A percentile compares a stretch with the other conserved stretches of the same genome.
phyloP scores from a whole-genome alignment of 2,329 filamentous ascomycete species.

The Truncatella angustata region DNA sequence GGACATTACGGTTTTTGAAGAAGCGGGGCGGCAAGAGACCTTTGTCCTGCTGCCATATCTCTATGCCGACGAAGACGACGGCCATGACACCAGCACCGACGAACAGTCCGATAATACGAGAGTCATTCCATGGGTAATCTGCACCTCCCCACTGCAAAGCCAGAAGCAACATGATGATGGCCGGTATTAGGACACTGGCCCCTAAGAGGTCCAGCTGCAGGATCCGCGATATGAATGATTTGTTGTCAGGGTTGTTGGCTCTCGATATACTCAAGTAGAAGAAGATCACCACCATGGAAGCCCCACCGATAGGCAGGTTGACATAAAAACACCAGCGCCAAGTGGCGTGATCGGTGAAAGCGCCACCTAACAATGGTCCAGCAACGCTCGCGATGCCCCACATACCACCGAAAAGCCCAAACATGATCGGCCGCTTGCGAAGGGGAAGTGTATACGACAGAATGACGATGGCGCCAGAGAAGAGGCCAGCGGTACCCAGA shows the following conservation, averaged over 20 bases:
- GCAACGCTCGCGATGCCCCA: constrained; percentile 16
- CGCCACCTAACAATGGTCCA: constrained; percentile 16
- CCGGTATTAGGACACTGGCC: constrained; percentile 48
- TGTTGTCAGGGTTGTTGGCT: constrained; percentile 27
- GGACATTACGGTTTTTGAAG: constrained; percentile 41
- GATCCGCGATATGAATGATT: constrained; percentile 36
- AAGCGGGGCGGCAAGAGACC: constrained; percentile 49
- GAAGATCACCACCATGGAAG: constrained; percentile 47
- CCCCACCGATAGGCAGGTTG: constrained; percentile 41
- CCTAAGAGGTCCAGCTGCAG: constrained; percentile 49
- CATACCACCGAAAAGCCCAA: constrained; percentile 11
- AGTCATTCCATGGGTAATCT: constrained; percentile 47
- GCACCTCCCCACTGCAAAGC: constrained; percentile 58
- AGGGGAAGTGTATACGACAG: constrained; percentile 17
- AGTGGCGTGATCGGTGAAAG: constrained; percentile 14
- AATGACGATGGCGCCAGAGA: constrained; percentile 26
- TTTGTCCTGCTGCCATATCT: constrained; percentile 43
- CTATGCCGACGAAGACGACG: constrained; percentile 44
- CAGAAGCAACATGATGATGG: constrained; percentile 51
- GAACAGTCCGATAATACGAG: constrained; percentile 50
- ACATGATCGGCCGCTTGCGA: constrained; percentile 16
- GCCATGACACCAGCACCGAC: constrained; percentile 45
- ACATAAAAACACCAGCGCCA: constrained; percentile 22
- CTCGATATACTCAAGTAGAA: constrained; percentile 42
- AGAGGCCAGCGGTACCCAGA: constrained; percentile 26